Evolutionary conservation across 179 eudicot genomes (phyloP).

Genomic region (Silene noctiflora): DNA sequence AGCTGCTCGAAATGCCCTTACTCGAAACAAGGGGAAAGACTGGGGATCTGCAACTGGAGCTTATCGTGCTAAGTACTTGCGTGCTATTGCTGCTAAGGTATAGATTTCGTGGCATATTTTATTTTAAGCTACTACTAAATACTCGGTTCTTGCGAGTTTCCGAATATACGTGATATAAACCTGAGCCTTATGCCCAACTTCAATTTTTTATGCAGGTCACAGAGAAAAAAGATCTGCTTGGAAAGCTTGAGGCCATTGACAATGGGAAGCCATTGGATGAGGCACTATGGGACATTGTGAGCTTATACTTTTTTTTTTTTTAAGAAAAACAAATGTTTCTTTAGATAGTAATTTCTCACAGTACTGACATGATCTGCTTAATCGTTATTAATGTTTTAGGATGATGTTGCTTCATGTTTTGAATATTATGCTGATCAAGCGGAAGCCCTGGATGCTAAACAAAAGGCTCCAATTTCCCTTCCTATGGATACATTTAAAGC

Average conservation of each 20-base stretch:
- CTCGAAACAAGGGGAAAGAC: conserved; percentile 57
- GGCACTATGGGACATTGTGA: conserved; percentile 93
- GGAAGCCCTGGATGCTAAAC: conserved; percentile 83
- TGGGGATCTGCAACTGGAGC: conserved; percentile 90
- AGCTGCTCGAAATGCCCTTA: conserved; percentile 74
- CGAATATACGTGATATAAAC: neutral
- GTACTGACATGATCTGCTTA: conserved; percentile 8
- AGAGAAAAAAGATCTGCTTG: conserved; percentile 62
- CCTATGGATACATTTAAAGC: conserved; percentile 83
- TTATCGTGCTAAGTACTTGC: conserved; percentile 85
- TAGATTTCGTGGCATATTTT: neutral
- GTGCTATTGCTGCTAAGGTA: conserved; percentile 93
- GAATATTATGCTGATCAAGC: conserved; percentile 96
- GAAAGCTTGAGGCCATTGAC: conserved; percentile 80
- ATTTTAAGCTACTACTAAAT: too few relatives aligned
- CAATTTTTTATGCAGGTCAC: conserved; percentile 48
- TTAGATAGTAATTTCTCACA: neutral
- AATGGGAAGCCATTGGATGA: conserved; percentile 87
- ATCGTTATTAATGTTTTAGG: conserved; percentile 44
- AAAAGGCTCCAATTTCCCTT: conserved; percentile 74
- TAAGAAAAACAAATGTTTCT: neutral
- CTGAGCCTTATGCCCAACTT: neutral
- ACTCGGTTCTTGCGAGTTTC: neutral
- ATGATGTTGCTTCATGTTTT: conserved; percentile 91
- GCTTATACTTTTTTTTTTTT: conserved; percentile 11